Conservation (phyloP, 805 yeast genomes). For the Cyberlindnera maclurae region DNA sequence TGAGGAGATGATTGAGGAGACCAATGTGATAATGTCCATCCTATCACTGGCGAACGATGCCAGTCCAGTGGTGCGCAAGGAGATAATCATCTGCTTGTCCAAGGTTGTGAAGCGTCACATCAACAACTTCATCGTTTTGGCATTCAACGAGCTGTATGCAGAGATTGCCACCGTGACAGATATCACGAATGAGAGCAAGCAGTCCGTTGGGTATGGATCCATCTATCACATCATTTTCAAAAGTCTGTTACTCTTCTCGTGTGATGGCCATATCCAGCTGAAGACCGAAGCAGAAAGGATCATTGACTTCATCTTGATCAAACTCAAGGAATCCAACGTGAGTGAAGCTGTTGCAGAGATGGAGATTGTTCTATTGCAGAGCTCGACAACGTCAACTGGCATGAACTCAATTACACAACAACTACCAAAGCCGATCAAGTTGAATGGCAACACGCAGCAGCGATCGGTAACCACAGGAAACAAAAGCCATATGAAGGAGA, state of each 20-base stretch:
- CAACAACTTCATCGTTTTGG: constrained; percentile 76
- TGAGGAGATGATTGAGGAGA: constrained; percentile 53
- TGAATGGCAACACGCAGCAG: constrained; percentile 27
- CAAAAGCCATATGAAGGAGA: not conserved
- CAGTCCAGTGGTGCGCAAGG: constrained; percentile 81
- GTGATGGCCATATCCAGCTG: constrained; percentile 85
- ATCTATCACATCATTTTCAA: constrained; percentile 85
- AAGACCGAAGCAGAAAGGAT: constrained; percentile 63
- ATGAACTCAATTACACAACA: constrained; percentile 17
- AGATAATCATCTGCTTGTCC: constrained; percentile 70
- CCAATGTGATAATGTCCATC: constrained; percentile 61
- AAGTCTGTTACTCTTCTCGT: constrained; percentile 67
- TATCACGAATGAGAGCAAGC: constrained; percentile 27
- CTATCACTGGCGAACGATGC: constrained; percentile 76
- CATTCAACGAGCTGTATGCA: constrained; percentile 58
- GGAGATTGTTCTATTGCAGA: constrained; percentile 56
- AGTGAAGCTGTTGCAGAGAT: constrained; percentile 58
- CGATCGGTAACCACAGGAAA: constrained; percentile 18
- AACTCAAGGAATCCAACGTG: constrained; percentile 49
- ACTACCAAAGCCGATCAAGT: constrained; percentile 27
- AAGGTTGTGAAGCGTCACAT: constrained; percentile 63
- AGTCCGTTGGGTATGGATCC: constrained; percentile 80
- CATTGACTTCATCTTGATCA: constrained; percentile 63
- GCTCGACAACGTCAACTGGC: constrained; percentile 24
- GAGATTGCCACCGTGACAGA: constrained; percentile 41